Percentiles rank a stretch among this genome's conserved stretches.
phyloP scores from a whole-genome alignment of 2,329 filamentous ascomycete genomes.

The Penicillium sp. region DNA sequence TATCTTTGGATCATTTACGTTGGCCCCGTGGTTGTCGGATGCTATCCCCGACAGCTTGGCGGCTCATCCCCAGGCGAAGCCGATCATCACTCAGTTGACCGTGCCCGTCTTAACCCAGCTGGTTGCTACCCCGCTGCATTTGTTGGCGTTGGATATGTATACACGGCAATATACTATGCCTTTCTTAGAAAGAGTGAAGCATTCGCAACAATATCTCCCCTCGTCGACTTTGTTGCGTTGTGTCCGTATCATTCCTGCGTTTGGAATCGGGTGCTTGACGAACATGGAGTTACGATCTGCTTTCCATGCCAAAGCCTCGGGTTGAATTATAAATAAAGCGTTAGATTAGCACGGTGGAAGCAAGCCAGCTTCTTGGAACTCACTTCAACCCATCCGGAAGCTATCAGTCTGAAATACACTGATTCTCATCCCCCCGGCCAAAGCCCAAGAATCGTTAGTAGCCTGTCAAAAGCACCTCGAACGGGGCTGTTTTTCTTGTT shows the following conservation, averaged over 20 bases:
- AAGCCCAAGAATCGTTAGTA: no score
- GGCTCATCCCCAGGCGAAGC: constrained; percentile 19
- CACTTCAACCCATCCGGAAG: no score
- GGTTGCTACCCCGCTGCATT: constrained; percentile 74
- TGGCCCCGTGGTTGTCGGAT: constrained; percentile 21
- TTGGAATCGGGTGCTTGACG: constrained; percentile 79
- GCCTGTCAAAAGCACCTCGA: no score
- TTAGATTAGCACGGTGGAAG: no score
- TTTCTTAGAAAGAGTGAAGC: constrained; percentile 55
- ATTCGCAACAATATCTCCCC: constrained; percentile 66
- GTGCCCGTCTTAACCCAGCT: constrained; percentile 76
- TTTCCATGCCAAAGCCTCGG: constrained; percentile 16
- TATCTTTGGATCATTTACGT: constrained; percentile 58
- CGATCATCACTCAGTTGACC: constrained; percentile 61
- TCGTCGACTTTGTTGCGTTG: constrained; percentile 68
- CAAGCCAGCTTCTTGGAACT: no score
- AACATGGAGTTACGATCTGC: constrained; percentile 52
- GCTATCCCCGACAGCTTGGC: constrained; percentile 23
- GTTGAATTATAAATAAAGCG: neutral
- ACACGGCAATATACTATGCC: constrained; percentile 48
- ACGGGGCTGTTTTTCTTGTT: no score
- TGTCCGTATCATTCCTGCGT: constrained; percentile 78
- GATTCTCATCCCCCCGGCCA: no score
- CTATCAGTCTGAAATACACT: no score
- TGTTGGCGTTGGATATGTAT: constrained; percentile 82